Conservation (phyloP, 805 yeast species). For the Yarrowia phangngaensis region DNA sequence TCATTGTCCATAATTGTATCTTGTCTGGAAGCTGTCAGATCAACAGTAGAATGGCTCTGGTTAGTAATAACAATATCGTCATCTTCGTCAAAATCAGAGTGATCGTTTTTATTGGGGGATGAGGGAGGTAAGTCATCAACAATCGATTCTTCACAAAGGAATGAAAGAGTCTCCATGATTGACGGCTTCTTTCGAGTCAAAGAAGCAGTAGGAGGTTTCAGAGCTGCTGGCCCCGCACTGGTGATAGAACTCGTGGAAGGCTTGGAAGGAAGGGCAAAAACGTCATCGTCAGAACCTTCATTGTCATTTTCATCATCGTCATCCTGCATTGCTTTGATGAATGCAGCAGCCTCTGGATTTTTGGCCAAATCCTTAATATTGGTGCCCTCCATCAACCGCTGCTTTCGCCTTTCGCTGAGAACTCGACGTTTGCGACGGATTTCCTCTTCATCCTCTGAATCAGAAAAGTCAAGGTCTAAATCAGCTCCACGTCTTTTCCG, state of each 20-base stretch:
- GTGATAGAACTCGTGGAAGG: no score
- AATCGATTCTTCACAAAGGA: conserved; percentile 17
- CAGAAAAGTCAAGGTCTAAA: conserved; percentile 24
- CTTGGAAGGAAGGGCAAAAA: conserved; percentile 20
- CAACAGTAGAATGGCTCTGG: conserved; percentile 6
- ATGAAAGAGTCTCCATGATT: conserved; percentile 11
- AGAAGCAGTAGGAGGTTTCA: neutral
- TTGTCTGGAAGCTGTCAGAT: conserved; percentile 10
- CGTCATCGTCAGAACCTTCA: conserved; percentile 6
- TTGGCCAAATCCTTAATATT: conserved; percentile 30
- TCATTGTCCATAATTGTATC: conserved; percentile 1
- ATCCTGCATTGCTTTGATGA: conserved; percentile 33
- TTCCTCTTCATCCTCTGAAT: conserved; percentile 26
- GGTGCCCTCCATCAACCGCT: conserved; percentile 25
- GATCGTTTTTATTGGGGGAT: neutral
- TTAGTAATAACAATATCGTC: conserved; percentile 1
- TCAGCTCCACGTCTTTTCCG: conserved; percentile 6
- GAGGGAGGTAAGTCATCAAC: conserved; percentile 10
- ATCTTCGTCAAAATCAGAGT: conserved; percentile 15
- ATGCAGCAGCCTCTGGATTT: conserved; percentile 33
- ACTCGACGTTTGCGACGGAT: conserved; percentile 16
- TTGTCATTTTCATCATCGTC: neutral
- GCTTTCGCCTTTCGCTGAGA: conserved; percentile 13
- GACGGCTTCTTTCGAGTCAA: neutral
- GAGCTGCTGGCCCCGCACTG: neutral